Evolutionary conservation across 2,329 filamentous ascomycete genomes (phyloP).

Genomic region (Parascedosporium putredinis): DNA sequence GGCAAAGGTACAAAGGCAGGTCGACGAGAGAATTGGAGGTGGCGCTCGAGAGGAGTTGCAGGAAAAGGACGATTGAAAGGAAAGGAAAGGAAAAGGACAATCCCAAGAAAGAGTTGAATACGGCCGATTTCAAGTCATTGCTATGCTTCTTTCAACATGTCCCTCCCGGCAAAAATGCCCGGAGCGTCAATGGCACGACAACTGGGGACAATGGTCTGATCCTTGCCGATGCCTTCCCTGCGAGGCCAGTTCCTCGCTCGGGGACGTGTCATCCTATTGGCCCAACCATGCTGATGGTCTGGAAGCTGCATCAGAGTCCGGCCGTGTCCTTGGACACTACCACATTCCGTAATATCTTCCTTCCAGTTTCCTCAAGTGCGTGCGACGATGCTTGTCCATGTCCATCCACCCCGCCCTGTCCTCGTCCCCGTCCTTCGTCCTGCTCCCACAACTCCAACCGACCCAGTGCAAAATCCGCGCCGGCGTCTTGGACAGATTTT

Average conservation of each 20-base stretch:
- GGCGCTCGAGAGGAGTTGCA: no score
- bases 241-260: background rate
- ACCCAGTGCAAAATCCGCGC: no score
- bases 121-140: background rate
- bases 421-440: no score
- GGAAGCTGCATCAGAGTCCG: slow-evolving; percentile 3
- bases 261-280: slow-evolving; percentile 7
- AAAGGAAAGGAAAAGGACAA: background rate
- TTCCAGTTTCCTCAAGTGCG: no score
- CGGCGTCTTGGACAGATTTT: no score
- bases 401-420: no score
- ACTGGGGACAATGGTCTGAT: slow-evolving; percentile 7
- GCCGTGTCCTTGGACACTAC: background rate
- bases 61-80: background rate
- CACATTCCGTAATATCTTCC: background rate
- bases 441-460: no score
- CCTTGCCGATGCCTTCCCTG: slow-evolving; percentile 8
- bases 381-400: no score
- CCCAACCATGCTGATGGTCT: background rate
- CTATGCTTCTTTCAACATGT: background rate
- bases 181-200: slow-evolving; percentile 6
- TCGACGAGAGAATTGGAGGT: no score
- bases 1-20: background rate
- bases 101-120: background rate
- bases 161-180: background rate